Evolutionary conservation across 768 basidiomycete species (phyloP), one percentile per base, ranked within the genome.

Genomic region (Coprinopsis sp.): DNA sequence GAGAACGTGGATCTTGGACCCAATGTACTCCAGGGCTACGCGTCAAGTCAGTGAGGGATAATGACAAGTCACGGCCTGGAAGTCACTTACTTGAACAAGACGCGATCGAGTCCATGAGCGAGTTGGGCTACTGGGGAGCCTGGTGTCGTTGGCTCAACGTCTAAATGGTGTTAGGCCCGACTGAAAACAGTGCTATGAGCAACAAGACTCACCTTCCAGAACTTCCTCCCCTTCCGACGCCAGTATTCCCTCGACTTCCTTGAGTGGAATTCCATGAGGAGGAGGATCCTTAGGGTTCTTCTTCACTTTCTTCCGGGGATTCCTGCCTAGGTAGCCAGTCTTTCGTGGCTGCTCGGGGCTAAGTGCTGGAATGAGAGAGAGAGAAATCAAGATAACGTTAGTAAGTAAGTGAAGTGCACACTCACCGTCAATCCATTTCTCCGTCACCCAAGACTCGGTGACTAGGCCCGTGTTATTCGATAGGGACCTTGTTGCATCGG

Each of bases 11-110:
- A 58, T 98, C 92, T 56, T 82, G 81, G 2, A 96, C 66, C 84
- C 90, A 90, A 55, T 92, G 89, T 1, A 94, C 84, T 8, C 90
- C 89, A 4, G 87, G 89, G 54, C 93, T 96, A 50, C 19, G 48
- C 37, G 51, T 29, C 6, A 24, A 42, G 4, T 30, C 18, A 47
- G 47, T 49, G 27, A 47, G 44, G 34, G 37, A 46, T 14, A n/a
- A 16, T 21, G n/a, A 8, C 31, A 37, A 49, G 11, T 10, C 30
- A 11, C 19, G 5, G 34, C 10, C 16, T 10, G 18, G 28, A 23
- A 24, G 36, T 6, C 5, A 71, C 79, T 39, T 58, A 88, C 86
- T 83, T 89, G 73, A 88, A 88, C 29, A 91, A 65, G 0, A 84
- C 84, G 3, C 84, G 73, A 31, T 82, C 78, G 5, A 92, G 68